A percentile compares a stretch with the other conserved stretches of the same genome.
Evolutionary conservation across 1,284 basidiomycete genomes (phyloP).

Genomic region (Puccinia hordei): DNA sequence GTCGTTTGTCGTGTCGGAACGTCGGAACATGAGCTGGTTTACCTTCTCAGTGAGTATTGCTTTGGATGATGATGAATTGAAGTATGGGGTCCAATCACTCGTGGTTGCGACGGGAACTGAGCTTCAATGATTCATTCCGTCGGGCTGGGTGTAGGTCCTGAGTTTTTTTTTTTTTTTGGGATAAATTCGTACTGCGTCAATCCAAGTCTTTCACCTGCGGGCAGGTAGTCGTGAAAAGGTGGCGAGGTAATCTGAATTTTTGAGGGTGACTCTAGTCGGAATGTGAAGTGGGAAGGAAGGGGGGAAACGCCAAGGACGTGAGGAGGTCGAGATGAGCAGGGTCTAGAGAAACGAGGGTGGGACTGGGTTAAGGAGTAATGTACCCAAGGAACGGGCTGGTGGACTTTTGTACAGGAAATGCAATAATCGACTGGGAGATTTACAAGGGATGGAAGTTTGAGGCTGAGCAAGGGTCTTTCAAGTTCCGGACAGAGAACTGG

Average conservation of each 20-base stretch:
- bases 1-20: neutral
- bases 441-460: slow-evolving; percentile 3
- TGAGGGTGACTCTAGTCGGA: neutral
- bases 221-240: neutral
- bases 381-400: neutral
- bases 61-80: slow-evolving; percentile 13
- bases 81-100: neutral
- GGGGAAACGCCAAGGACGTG: neutral
- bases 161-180: neutral
- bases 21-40: neutral
- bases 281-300: neutral
- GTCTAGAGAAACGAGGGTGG: neutral
- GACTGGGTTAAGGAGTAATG: neutral
- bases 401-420: slow-evolving; percentile 25
- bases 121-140: slow-evolving; percentile 16
- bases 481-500: neutral
- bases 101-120: neutral
- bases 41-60: neutral
- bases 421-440: slow-evolving; percentile 12
- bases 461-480: slow-evolving; percentile 18
- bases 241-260: neutral
- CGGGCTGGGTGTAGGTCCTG: neutral
- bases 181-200: neutral
- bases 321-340: neutral
- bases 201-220: neutral